Percentiles rank a stretch among this genome's conserved stretches.
Conservation (phyloP, 805 yeast species). For the Blastobotrys parvus region DNA sequence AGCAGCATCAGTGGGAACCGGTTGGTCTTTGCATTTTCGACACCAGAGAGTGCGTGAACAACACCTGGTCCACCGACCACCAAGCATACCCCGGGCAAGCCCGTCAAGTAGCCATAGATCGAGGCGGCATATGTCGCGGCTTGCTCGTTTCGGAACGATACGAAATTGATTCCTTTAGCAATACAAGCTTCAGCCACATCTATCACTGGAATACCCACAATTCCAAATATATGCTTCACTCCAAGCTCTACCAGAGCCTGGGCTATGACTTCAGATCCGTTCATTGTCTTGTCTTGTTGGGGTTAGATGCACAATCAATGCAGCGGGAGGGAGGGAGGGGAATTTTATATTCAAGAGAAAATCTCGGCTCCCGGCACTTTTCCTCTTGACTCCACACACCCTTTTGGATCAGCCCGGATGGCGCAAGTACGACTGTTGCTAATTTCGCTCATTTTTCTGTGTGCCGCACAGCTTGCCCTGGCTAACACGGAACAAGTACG, state of each 20-base stretch:
- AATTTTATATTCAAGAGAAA: no score
- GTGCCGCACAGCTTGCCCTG: constrained; percentile 2
- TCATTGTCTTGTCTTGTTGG: no score
- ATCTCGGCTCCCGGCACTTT: no score
- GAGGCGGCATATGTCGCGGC: constrained; percentile 73
- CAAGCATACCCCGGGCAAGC: constrained; percentile 55
- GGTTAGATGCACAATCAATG: no score
- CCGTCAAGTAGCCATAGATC: constrained; percentile 57
- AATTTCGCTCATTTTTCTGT: background rate
- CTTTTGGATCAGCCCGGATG: no score
- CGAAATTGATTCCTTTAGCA: constrained; percentile 44
- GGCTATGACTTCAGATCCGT: constrained; percentile 39
- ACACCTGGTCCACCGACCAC: constrained; percentile 76
- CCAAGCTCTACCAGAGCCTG: constrained; percentile 39
- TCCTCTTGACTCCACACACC: no score
- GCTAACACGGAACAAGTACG: constrained; percentile 2
- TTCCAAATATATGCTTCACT: constrained; percentile 53
- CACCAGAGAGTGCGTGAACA: constrained; percentile 58
- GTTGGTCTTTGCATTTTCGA: constrained; percentile 53
- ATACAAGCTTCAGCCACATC: constrained; percentile 60
- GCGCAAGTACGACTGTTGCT: no score
- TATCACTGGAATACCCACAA: constrained; percentile 70
- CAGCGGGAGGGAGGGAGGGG: no score
- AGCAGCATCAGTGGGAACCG: constrained; percentile 58
- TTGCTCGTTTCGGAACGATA: constrained; percentile 63